Percentiles rank a stretch among this genome's conserved stretches.
Conservation (phyloP, 169 alveolate species). For the Eimeria tenella region DNA sequence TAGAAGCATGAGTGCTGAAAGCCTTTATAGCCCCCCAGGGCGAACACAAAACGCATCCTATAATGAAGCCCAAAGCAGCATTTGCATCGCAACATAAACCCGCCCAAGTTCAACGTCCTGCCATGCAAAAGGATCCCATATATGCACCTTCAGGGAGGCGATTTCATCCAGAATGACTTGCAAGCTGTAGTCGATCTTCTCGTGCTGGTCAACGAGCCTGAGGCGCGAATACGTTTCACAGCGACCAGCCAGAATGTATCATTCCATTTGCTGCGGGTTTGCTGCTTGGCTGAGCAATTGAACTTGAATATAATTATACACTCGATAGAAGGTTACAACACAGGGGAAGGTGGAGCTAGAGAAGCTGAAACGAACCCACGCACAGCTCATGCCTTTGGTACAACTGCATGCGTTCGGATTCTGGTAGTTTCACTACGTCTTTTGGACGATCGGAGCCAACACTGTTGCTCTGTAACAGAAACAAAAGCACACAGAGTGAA, state of each 20-base stretch:
- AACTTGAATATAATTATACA: neutral
- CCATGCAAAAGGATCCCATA: too few species aligned
- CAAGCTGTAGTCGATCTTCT: neutral
- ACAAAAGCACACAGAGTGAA: too few species aligned
- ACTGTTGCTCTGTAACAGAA: neutral
- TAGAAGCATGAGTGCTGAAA: too few species aligned
- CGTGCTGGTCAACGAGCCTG: slow-evolving; percentile 22
- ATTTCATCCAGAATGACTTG: slow-evolving; percentile 14
- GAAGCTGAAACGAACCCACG: neutral
- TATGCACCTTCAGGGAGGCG: neutral
- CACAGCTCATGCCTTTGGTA: slow-evolving; percentile 12
- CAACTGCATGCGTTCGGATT: neutral
- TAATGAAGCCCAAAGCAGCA: too few species aligned
- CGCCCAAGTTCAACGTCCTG: too few species aligned
- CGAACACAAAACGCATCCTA: too few species aligned
- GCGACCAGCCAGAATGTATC: too few species aligned
- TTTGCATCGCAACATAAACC: too few species aligned
- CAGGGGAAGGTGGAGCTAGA: neutral
- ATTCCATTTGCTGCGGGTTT: too few species aligned
- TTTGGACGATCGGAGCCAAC: neutral
- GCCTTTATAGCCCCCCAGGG: too few species aligned
- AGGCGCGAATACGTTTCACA: neutral
- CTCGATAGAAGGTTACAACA: neutral
- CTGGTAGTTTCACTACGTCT: neutral
- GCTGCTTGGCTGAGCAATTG: too few species aligned